Evolutionary conservation across 2,329 filamentous ascomycete genomes (phyloP).

Genomic region (Cladosporium sp.): DNA sequence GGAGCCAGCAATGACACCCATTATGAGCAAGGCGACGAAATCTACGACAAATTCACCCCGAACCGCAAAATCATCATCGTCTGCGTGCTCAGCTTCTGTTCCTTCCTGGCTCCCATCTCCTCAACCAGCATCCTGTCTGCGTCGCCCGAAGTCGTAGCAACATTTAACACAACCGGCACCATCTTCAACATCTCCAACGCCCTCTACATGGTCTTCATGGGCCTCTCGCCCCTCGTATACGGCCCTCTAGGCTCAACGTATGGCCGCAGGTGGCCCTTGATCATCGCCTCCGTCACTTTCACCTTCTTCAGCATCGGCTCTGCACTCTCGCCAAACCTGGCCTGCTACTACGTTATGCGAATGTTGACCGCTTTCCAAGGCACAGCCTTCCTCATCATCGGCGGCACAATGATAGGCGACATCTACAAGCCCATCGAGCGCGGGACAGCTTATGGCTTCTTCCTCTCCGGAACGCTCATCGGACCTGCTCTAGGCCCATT

Average conservation of each 20-base stretch:
- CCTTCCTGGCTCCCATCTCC: conserved; percentile 70
- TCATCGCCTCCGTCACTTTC: conserved; percentile 61
- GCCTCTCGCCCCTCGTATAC: conserved; percentile 65
- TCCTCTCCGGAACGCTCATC: conserved; percentile 62
- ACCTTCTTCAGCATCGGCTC: conserved; percentile 67
- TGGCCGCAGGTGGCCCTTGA: conserved; percentile 46
- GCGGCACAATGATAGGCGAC: conserved; percentile 63
- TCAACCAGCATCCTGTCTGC: conserved; percentile 71
- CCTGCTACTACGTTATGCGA: conserved; percentile 69
- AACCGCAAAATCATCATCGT: conserved; percentile 65
- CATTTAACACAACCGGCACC: conserved; percentile 61
- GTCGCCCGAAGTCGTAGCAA: conserved; percentile 62
- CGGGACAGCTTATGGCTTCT: conserved; percentile 70
- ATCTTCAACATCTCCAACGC: conserved; percentile 73
- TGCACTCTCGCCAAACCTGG: conserved; percentile 66
- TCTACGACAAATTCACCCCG: conserved; percentile 61
- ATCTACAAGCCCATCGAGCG: conserved; percentile 57
- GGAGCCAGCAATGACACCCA: conserved; percentile 22
- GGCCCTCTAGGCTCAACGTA: conserved; percentile 59
- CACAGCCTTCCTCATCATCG: conserved; percentile 69
- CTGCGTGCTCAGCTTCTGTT: conserved; percentile 66
- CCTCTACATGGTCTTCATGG: conserved; percentile 72
- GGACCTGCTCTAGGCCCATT: conserved; percentile 53
- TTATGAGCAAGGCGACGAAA: conserved; percentile 46
- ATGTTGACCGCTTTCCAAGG: conserved; percentile 72